A percentile compares a stretch with the other conserved stretches of the same genome.
Conservation (phyloP, 441 rosid genomes). For the Croton laevigatus region DNA sequence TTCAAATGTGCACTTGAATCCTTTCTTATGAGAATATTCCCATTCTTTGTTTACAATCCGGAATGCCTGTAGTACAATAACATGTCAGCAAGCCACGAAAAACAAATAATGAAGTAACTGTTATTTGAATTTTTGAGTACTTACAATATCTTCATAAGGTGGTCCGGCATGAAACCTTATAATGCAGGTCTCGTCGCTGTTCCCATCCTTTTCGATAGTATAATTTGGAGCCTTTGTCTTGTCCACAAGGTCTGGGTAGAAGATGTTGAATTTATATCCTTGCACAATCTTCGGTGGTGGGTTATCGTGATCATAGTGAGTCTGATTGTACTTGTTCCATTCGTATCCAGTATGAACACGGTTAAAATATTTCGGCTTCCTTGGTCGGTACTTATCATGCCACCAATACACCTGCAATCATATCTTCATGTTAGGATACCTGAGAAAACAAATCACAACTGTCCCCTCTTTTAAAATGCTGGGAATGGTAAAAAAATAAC, state of each 20-base stretch:
- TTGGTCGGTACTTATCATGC: constrained; percentile 96
- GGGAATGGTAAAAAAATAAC: constrained; percentile 7
- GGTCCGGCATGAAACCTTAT: constrained; percentile 93
- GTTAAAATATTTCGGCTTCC: constrained; percentile 93
- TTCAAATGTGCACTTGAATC: constrained; percentile 89
- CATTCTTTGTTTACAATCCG: constrained; percentile 89
- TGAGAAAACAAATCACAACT: constrained; percentile 1
- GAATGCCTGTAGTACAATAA: constrained; percentile 53
- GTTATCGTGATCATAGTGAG: constrained; percentile 95
- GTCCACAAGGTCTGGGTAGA: constrained; percentile 93
- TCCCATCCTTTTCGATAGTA: constrained; percentile 82
- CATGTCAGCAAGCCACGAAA: neutral
- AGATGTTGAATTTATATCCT: constrained; percentile 90
- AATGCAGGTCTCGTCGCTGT: constrained; percentile 76
- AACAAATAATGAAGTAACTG: neutral
- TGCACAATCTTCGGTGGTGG: constrained; percentile 95
- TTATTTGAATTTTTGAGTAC: constrained; percentile 21
- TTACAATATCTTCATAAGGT: constrained; percentile 88
- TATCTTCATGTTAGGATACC: constrained; percentile 3
- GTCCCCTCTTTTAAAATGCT: neutral
- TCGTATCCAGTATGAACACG: constrained; percentile 97
- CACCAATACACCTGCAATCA: constrained; percentile 84
- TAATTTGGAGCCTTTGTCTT: constrained; percentile 79
- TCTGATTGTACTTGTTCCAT: constrained; percentile 95
- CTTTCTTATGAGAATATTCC: constrained; percentile 98